These are phyloP conservation scores for Hibiscus mutabilis DNA, from an alignment of 345 rosid species.

Conservation along the genomic window DNA sequence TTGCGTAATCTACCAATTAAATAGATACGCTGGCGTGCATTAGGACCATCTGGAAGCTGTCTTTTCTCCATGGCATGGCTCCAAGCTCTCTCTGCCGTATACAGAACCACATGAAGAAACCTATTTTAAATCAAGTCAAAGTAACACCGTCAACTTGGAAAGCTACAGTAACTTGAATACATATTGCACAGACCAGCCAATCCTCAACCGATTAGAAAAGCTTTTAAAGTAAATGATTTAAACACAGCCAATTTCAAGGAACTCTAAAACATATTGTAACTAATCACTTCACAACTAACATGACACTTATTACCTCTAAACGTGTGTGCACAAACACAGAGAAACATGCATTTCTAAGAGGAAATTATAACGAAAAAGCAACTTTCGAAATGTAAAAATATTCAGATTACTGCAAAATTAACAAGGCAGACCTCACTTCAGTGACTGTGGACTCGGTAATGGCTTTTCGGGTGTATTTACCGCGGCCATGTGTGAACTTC, in stretches of 20 bases:
- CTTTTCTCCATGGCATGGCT: slow-evolving; percentile 99
- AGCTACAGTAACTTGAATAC: not conserved
- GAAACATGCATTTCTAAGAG: too few relatives aligned
- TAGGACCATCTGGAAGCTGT: slow-evolving; percentile 93
- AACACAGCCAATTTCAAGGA: not conserved
- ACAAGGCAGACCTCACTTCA: slow-evolving; percentile 68
- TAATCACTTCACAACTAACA: not conserved
- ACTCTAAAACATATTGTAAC: not conserved
- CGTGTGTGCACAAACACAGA: not conserved
- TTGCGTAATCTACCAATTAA: slow-evolving; percentile 91
- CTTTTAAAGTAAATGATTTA: not conserved
- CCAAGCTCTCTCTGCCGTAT: slow-evolving; percentile 96
- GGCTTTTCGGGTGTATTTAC: slow-evolving; percentile 62
- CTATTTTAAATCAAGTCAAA: slow-evolving; percentile 37
- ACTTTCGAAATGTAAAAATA: not conserved
- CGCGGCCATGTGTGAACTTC: slow-evolving; percentile 95
- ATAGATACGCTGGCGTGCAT: slow-evolving; percentile 74
- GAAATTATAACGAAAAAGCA: not conserved
- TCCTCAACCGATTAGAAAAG: not conserved
- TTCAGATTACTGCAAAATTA: not conserved
- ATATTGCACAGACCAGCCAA: not conserved
- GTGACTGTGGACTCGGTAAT: slow-evolving; percentile 78
- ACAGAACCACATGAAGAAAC: slow-evolving; percentile 88
- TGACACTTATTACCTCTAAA: not conserved
- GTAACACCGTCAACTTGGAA: slow-evolving; percentile 5